Conservation (phyloP, 2,329 filamentous ascomycete species). For the Ophiocordyceps australis region DNA sequence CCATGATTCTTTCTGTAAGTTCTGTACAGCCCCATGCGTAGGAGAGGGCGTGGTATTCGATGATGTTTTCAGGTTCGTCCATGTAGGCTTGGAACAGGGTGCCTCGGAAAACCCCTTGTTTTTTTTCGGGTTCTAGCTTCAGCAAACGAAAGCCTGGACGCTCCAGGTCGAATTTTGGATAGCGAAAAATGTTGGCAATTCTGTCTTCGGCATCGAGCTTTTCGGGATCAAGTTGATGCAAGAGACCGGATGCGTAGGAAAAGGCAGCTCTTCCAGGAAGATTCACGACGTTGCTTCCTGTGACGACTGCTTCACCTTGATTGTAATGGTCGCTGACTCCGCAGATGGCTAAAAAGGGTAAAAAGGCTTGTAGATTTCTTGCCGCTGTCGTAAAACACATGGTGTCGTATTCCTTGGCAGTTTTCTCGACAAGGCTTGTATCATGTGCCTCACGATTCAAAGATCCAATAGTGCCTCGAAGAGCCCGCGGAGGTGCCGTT, state of each 20-base stretch:
- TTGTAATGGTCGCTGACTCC: background rate
- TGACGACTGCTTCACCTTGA: background rate
- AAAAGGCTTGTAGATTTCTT: background rate
- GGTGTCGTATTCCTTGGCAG: background rate
- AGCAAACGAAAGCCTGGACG: background rate
- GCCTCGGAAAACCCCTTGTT: background rate
- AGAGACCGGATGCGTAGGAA: background rate
- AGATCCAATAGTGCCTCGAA: background rate
- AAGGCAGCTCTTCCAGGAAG: too few species aligned
- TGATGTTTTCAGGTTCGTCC: background rate
- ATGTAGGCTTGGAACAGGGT: slow-evolving; percentile 1
- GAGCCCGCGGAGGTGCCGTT: background rate
- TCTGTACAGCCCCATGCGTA: slow-evolving; percentile 1
- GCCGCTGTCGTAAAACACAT: background rate
- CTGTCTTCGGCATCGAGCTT: background rate
- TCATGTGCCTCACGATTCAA: background rate
- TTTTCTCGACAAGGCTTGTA: background rate
- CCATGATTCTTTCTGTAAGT: background rate
- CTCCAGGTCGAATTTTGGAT: background rate
- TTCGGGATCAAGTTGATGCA: background rate
- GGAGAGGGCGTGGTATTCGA: slow-evolving; percentile 3
- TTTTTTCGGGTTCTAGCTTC: background rate
- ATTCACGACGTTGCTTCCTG: background rate
- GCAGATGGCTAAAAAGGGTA: background rate
- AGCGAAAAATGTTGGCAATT: background rate